phyloP scores from a whole-genome alignment of 176 grass and related monocot genomes.

The Dactylis glomerata region DNA sequence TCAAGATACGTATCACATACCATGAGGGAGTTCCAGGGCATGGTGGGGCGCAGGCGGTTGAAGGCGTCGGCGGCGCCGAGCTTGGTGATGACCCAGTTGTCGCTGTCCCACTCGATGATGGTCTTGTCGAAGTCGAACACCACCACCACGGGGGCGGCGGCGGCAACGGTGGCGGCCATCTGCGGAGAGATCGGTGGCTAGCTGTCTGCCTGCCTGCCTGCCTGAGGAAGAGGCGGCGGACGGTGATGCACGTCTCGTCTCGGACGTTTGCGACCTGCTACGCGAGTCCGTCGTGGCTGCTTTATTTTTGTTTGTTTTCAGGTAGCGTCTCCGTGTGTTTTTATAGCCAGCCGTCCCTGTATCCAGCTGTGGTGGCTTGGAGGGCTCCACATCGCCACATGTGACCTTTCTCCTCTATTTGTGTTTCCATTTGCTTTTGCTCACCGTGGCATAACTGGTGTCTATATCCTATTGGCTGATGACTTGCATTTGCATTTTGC shows the following conservation, averaged over 20 bases:
- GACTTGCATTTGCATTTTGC: neutral
- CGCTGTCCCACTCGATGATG: conserved; percentile 86
- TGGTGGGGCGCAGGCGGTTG: conserved; percentile 50
- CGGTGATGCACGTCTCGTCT: neutral
- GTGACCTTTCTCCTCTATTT: neutral
- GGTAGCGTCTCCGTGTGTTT: conserved; percentile 3
- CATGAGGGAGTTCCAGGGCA: conserved; percentile 78
- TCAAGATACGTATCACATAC: conserved; percentile 28
- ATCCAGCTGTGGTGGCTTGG: neutral
- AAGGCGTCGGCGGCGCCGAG: conserved; percentile 60
- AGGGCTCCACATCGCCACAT: neutral
- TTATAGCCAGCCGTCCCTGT: conserved; percentile 11
- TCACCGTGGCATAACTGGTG: neutral
- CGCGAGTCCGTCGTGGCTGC: neutral
- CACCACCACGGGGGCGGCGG: conserved; percentile 30
- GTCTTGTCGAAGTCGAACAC: conserved; percentile 92
- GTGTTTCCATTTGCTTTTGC: conserved; percentile 14
- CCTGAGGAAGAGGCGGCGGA: neutral
- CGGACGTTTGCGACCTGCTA: neutral
- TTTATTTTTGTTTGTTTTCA: neutral
- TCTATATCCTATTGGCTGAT: neutral
- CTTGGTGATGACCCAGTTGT: conserved; percentile 69
- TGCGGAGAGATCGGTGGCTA: neutral
- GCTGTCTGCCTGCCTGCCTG: neutral
- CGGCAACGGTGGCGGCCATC: conserved; percentile 30